Conservation (phyloP, 768 basidiomycete genomes). For the Amanita rubescens region DNA sequence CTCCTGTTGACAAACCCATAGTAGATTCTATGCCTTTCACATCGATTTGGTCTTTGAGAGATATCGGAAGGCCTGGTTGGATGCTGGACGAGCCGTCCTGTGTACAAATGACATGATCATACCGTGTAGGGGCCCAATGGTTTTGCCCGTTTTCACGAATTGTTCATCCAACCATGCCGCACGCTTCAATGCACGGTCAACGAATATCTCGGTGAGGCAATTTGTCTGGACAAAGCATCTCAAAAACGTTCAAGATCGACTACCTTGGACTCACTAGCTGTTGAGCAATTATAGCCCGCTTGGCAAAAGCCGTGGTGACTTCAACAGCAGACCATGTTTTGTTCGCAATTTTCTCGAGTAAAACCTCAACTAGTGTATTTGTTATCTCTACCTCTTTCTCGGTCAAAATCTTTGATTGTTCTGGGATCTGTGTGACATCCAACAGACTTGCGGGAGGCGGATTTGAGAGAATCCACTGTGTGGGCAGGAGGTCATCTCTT, state of each 20-base stretch:
- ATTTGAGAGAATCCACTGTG: slow-evolving; percentile 50
- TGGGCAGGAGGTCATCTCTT: slow-evolving; percentile 52
- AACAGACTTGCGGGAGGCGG: slow-evolving; percentile 39
- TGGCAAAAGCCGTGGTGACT: slow-evolving; percentile 71
- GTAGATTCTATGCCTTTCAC: slow-evolving; percentile 65
- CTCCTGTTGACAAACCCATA: slow-evolving; percentile 36
- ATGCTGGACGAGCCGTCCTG: background rate
- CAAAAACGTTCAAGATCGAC: background rate
- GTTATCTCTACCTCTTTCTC: slow-evolving; percentile 42
- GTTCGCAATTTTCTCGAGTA: slow-evolving; percentile 47
- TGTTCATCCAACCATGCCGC: slow-evolving; percentile 63
- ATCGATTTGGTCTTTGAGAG: slow-evolving; percentile 66
- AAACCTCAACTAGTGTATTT: slow-evolving; percentile 29
- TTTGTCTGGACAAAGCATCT: slow-evolving; percentile 43
- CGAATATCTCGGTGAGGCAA: slow-evolving; percentile 79
- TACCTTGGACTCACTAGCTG: slow-evolving; percentile 47
- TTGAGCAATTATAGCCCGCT: slow-evolving; percentile 74
- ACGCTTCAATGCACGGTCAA: slow-evolving; percentile 57
- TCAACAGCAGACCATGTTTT: slow-evolving; percentile 56
- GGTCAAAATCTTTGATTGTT: slow-evolving; percentile 49
- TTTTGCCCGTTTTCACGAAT: slow-evolving; percentile 51
- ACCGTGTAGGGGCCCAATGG: slow-evolving; percentile 70
- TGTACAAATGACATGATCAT: background rate
- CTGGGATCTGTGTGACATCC: slow-evolving; percentile 50
- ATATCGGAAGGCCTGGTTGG: slow-evolving; percentile 47